Evolutionary conservation across 1,284 basidiomycete species (phyloP), one percentile per base, ranked within the genome.

Genomic region (Fomitopsis palustris): DNA sequence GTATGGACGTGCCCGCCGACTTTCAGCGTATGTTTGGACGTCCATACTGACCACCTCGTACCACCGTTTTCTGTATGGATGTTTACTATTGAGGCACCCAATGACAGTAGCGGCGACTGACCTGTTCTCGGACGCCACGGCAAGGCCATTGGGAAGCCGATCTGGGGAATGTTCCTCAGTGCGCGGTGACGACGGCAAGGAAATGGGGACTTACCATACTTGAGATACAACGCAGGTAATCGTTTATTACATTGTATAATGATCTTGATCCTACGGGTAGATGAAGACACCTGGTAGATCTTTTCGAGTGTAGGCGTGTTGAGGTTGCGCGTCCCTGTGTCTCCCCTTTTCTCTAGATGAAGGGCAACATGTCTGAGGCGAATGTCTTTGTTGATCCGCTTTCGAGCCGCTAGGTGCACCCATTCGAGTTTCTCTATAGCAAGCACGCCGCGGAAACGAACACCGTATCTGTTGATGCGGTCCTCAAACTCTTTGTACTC

Each of bases 371-470:
- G 76, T 25, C 80, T 73, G 35, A 73, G 63, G 29, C 72, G 73
- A 17, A 86, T 65, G 55, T 82, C 81, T 6, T 56, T 41, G 53
- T 81, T 70, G 6, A 86, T 65, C 55, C 61, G 69, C 54, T 71
- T 63, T 23, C 63, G 55, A 3, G 81, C 84, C 55, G 67, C 66
- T 0, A 72, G 69, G 0, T 81, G 80, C 19, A 87, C 75, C 77
- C 81, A 83, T 0, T 69, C 62, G 0, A 81, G 71, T 2, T 68
- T 57, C 14, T 72, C 62, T 54, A 87, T 75, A 52, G 74, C 73
- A 1, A 86, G 69, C 7, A 77, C 64, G 1, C 83, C 84, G 47
- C 75, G 78, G 59, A 86, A 82, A 6, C 75, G 69, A 3, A 80
- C 70, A 4, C 47, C 56, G 9, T 49, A 27, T 29, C 60, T 45